Conservation (phyloP, 139 green algal species). For the Medakamo hakoo region DNA sequence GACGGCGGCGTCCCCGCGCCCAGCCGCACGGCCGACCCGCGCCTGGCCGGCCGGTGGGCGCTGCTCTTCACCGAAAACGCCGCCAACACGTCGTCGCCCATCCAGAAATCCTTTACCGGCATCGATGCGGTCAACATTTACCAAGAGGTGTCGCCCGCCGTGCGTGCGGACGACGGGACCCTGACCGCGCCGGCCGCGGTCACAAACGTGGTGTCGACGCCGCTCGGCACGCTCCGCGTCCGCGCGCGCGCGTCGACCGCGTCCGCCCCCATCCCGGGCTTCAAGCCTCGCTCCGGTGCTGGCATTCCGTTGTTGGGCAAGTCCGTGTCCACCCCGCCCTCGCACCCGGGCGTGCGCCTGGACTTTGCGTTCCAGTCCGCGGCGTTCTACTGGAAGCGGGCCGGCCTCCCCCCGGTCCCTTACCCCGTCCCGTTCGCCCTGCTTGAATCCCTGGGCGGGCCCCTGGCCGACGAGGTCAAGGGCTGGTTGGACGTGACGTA, state of each 20-base stretch:
- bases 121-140: conserved; percentile 73
- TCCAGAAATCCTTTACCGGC: conserved; percentile 80
- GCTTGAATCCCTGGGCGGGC: neutral
- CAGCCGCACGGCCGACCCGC: conserved; percentile 18
- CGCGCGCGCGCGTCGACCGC: conserved; percentile 62
- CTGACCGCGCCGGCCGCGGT: too few species aligned
- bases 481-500: conserved; percentile 80
- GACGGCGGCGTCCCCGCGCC: conserved; percentile 30
- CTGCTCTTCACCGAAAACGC: conserved; percentile 64
- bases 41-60: conserved; percentile 52
- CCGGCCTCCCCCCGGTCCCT: conserved; percentile 70
- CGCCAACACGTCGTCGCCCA: conserved; percentile 56
- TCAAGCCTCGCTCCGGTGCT: conserved; percentile 40
- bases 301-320: conserved; percentile 65
- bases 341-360: conserved; percentile 36
- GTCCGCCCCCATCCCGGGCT: conserved; percentile 35
- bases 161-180: neutral
- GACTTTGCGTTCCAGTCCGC: conserved; percentile 78
- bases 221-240: conserved; percentile 28
- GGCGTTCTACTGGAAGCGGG: conserved; percentile 72
- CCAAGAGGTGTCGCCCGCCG: conserved; percentile 43
- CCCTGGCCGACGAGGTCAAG: conserved; percentile 88
- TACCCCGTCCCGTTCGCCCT: conserved; percentile 94
- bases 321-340: conserved; percentile 31
- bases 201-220: neutral